phyloP scores from a whole-genome alignment of 306 rosid species.

The Pterocarpus macrocarpus region DNA sequence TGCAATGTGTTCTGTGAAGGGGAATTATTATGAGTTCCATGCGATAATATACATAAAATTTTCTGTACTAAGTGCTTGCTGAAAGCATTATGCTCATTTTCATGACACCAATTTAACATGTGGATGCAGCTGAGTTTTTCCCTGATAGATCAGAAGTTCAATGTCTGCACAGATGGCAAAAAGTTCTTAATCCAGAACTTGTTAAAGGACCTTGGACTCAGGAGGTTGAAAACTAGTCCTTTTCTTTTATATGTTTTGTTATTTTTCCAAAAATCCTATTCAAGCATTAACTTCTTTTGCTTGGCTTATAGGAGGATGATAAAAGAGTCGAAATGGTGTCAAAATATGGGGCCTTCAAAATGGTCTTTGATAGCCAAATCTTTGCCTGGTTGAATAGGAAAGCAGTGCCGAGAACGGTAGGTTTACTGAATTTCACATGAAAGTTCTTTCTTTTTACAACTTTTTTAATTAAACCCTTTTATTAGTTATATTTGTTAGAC shows the following conservation, averaged over 20 bases:
- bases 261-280: slow-evolving; percentile 28
- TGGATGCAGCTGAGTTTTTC: slow-evolving; percentile 58
- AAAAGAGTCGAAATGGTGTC: slow-evolving; percentile 79
- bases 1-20: slow-evolving; percentile 9
- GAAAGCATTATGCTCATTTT: not conserved
- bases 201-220: slow-evolving; percentile 69
- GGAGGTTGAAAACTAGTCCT: slow-evolving; percentile 66
- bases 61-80: not conserved
- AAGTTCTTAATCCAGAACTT: slow-evolving; percentile 66
- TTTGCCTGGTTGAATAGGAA: slow-evolving; percentile 70
- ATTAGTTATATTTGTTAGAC: slow-evolving; percentile 15
- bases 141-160: slow-evolving; percentile 56
- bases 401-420: slow-evolving; percentile 68
- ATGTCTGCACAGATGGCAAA: slow-evolving; percentile 71
- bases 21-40: slow-evolving; percentile 9
- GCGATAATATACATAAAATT: not conserved
- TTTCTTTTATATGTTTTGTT: slow-evolving; percentile 17
- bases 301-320: slow-evolving; percentile 60
- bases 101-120: slow-evolving; percentile 47
- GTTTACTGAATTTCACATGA: slow-evolving; percentile 34
- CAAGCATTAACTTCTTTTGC: slow-evolving; percentile 39
- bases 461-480: slow-evolving; percentile 14
- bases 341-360: slow-evolving; percentile 83
- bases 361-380: slow-evolving; percentile 59
- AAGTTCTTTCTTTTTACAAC: slow-evolving; percentile 12